phyloP scores from a whole-genome alignment of 192 early-diverging fungal species.

The Pecoramyces ruminantium region DNA sequence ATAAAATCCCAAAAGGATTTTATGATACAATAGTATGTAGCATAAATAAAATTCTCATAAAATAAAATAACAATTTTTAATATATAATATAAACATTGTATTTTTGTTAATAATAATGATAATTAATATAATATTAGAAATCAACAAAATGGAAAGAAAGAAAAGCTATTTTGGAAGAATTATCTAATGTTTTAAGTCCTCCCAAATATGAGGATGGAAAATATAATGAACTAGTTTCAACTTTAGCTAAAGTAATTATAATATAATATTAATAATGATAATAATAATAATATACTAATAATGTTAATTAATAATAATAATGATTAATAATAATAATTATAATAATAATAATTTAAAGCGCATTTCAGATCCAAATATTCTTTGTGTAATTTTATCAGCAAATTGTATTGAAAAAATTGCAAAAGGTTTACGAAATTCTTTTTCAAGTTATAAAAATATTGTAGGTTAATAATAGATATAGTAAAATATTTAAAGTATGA shows the following conservation, averaged over 20 bases:
- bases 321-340: background rate
- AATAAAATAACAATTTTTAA: no score
- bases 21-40: constrained; percentile 43
- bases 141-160: constrained; percentile 95
- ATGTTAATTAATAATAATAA: no score
- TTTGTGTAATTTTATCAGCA: constrained; percentile 59
- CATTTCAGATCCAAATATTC: constrained; percentile 74
- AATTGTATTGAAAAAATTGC: constrained; percentile 74
- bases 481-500: no score
- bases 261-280: no score
- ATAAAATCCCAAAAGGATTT: constrained; percentile 70
- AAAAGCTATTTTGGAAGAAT: constrained; percentile 69
- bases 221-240: constrained; percentile 65
- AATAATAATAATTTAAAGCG: constrained; percentile 8
- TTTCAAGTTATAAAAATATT: constrained; percentile 58
- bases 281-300: no score
- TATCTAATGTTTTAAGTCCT: constrained; percentile 48
- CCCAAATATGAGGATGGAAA: constrained; percentile 58
- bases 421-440: constrained; percentile 52
- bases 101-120: no score
- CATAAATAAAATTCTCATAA: no score
- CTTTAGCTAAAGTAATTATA: constrained; percentile 57
- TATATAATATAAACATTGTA: no score
- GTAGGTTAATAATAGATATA: no score
- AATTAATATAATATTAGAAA: no score